phyloP scores from a whole-genome alignment of 2,329 filamentous ascomycete genomes.

The Pseudogymnoascus sp. region DNA sequence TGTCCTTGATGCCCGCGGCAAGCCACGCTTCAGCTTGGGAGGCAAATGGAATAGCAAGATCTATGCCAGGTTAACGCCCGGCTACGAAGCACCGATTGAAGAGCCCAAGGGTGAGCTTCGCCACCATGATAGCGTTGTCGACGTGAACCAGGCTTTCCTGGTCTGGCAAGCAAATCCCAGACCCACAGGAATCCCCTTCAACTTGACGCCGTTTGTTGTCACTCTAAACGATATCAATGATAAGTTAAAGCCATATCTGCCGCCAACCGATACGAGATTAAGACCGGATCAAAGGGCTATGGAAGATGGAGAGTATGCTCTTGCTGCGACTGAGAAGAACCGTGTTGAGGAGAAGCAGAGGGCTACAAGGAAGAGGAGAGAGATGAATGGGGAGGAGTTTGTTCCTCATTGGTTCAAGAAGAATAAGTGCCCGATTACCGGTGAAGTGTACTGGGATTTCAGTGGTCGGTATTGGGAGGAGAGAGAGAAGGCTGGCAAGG shows the following conservation, averaged over 20 bases:
- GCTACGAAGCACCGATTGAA: conserved; percentile 68
- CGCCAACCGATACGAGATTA: conserved; percentile 88
- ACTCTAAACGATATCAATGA: conserved; percentile 89
- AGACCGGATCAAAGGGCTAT: conserved; percentile 93
- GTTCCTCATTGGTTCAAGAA: conserved; percentile 77
- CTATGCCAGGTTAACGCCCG: conserved; percentile 85
- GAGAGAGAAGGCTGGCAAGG: conserved; percentile 21
- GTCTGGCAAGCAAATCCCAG: conserved; percentile 86
- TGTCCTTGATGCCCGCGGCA: conserved; percentile 69
- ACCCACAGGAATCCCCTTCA: conserved; percentile 84
- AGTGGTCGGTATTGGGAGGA: conserved; percentile 82
- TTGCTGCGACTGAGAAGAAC: conserved; percentile 89
- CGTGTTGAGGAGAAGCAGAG: conserved; percentile 88
- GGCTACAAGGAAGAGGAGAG: conserved; percentile 61
- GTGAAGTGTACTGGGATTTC: conserved; percentile 84
- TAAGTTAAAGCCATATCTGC: conserved; percentile 64
- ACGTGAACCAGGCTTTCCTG: conserved; percentile 69
- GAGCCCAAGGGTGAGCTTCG: conserved; percentile 39
- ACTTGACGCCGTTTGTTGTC: conserved; percentile 90
- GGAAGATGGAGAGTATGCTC: conserved; percentile 96
- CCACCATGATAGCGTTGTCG: conserved; percentile 44
- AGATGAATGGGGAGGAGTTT: conserved; percentile 74
- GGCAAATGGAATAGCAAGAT: conserved; percentile 97
- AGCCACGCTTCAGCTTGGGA: conserved; percentile 79
- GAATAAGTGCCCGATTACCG: conserved; percentile 64